Evolutionary conservation across 2,329 filamentous ascomycete genomes (phyloP).

Genomic region (Penicillium sp.): DNA sequence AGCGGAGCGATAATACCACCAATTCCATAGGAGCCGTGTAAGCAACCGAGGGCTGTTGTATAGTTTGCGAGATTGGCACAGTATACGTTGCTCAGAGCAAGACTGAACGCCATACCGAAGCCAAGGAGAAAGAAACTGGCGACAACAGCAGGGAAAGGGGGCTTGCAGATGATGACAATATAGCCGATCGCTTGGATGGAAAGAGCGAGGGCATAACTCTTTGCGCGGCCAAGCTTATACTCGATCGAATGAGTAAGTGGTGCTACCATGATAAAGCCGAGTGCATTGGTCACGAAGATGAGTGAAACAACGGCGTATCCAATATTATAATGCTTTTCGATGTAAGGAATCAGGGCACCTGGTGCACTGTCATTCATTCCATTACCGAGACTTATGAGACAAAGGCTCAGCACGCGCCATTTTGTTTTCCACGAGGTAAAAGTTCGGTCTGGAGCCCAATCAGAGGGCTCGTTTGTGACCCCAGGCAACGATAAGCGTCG

Average conservation of each 20-base stretch:
- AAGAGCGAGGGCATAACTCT: constrained; percentile 60
- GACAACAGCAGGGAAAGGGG: constrained; percentile 70
- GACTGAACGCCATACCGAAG: constrained; percentile 52
- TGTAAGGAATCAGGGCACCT: constrained; percentile 78
- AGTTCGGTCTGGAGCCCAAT: constrained; percentile 16
- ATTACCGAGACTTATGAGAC: constrained; percentile 66
- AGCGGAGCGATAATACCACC: constrained; percentile 68
- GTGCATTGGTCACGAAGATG: constrained; percentile 76
- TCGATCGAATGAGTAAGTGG: constrained; percentile 67
- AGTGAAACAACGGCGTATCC: constrained; percentile 77
- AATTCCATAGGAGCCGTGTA: constrained; percentile 53
- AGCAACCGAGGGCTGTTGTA: constrained; percentile 49
- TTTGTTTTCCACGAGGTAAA: constrained; percentile 57
- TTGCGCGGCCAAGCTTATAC: constrained; percentile 64
- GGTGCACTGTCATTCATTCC: constrained; percentile 75
- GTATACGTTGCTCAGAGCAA: constrained; percentile 60
- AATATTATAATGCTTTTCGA: constrained; percentile 73
- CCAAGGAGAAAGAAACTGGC: constrained; percentile 68
- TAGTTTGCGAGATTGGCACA: constrained; percentile 55
- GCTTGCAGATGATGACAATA: constrained; percentile 64
- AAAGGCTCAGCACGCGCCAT: constrained; percentile 66
- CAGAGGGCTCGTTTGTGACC: constrained; percentile 5
- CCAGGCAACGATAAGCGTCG: constrained; percentile 8
- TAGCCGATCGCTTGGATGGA: constrained; percentile 63
- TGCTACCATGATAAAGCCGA: constrained; percentile 74